These are phyloP conservation scores for Vanrija pseudolonga DNA, from an alignment of 1,284 basidiomycete species.

Conservation along the genomic window DNA sequence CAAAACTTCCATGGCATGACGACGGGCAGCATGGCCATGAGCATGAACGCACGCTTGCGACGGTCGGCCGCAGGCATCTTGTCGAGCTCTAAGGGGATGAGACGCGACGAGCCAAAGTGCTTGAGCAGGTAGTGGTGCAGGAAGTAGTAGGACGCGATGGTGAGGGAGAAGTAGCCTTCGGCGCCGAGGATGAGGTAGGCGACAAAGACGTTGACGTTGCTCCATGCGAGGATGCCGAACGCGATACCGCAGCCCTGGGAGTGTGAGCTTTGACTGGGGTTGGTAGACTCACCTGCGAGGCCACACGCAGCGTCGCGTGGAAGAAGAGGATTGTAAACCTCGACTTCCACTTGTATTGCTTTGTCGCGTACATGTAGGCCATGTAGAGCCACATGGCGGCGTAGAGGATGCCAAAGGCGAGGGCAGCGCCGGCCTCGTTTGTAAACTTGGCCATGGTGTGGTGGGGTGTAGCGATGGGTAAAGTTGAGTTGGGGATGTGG, in stretches of 20 bases:
- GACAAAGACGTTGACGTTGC: constrained; percentile 16
- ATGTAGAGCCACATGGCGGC: constrained; percentile 10
- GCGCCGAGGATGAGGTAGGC: constrained; percentile 29
- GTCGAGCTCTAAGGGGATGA: not conserved
- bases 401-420: constrained; percentile 18
- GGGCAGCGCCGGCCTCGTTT: constrained; percentile 11
- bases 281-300: constrained; percentile 4
- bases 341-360: constrained; percentile 15
- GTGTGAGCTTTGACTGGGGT: too few species aligned
- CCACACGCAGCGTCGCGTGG: constrained; percentile 16
- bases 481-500: too few species aligned
- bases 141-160: constrained; percentile 19
- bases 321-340: constrained; percentile 17
- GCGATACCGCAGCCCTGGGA: constrained; percentile 12
- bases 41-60: not conserved
- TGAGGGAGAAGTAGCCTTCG: constrained; percentile 35
- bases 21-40: not conserved
- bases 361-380: constrained; percentile 14
- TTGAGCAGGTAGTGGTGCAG: constrained; percentile 14
- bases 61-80: not conserved
- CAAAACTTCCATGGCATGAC: constrained; percentile 13
- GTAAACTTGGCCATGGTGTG: not conserved
- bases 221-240: constrained; percentile 14
- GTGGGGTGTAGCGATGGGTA: too few species aligned
- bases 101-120: constrained; percentile 7